Conservation (phyloP, 2,329 filamentous ascomycete species). For the Akanthomyces dipterigenus region DNA sequence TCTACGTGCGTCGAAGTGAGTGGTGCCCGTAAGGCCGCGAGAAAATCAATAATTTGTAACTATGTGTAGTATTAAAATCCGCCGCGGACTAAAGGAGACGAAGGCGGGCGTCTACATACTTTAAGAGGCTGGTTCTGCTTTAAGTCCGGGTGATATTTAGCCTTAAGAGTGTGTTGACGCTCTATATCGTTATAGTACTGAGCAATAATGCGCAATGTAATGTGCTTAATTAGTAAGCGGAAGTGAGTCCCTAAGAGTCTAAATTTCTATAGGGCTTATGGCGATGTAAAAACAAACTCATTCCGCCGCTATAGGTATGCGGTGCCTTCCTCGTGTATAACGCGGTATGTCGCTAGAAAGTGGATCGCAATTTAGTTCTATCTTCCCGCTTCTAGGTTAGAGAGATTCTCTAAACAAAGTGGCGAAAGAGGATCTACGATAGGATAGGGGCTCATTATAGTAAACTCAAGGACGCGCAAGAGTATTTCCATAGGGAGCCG, state of each 20-base stretch:
- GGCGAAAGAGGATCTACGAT: constrained; percentile 49
- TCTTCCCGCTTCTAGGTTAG: constrained; percentile 35
- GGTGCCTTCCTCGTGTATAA: constrained; percentile 42
- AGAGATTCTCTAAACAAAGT: constrained; percentile 35
- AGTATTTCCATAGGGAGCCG: constrained; percentile 46
- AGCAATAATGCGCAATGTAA: constrained; percentile 47
- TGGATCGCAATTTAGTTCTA: constrained; percentile 46
- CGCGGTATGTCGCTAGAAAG: constrained; percentile 44
- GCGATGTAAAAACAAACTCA: constrained; percentile 46
- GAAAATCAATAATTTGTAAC: constrained; percentile 46
- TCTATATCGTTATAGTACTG: constrained; percentile 47
- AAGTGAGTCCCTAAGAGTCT: constrained; percentile 35
- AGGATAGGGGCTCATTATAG: constrained; percentile 39
- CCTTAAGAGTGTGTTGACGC: constrained; percentile 34
- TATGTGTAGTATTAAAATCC: constrained; percentile 50
- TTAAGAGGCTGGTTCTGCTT: constrained; percentile 36
- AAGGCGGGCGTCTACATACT: constrained; percentile 36
- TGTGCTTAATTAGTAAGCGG: constrained; percentile 36
- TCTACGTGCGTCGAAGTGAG: constrained; percentile 34
- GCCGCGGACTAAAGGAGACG: constrained; percentile 38
- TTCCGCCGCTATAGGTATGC: constrained; percentile 46
- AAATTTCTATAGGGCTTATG: constrained; percentile 42
- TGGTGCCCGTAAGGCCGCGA: constrained; percentile 43
- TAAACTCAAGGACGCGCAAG: constrained; percentile 43
- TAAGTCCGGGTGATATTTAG: constrained; percentile 36